Evolutionary conservation across 495 filamentous ascomycete species (phyloP).

Genomic region (Penicillium cosmopolitanum): DNA sequence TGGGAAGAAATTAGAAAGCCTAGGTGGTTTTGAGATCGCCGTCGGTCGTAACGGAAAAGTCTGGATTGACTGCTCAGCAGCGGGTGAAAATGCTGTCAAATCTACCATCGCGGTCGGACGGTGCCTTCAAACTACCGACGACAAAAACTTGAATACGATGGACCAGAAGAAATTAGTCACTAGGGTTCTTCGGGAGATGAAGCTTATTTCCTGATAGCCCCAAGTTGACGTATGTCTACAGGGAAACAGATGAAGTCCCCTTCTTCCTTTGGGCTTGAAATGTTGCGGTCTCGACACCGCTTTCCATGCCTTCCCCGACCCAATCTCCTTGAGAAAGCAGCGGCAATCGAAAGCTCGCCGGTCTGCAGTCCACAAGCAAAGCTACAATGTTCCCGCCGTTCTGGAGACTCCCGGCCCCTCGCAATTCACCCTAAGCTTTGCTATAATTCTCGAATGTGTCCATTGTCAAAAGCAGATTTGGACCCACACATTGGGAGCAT

Average conservation of each 20-base stretch:
- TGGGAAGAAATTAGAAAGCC: constrained; percentile 69
- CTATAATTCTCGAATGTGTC: background rate
- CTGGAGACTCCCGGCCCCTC: background rate
- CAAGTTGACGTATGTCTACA: background rate
- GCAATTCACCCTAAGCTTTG: background rate
- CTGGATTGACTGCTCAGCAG: constrained; percentile 77
- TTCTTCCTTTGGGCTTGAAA: background rate
- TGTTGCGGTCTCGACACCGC: background rate
- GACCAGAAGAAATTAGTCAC: constrained; percentile 82
- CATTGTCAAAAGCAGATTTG: background rate
- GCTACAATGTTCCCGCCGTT: background rate
- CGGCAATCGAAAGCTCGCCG: too few species aligned
- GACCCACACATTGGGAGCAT: background rate
- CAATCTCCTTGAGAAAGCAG: background rate
- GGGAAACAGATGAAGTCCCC: background rate
- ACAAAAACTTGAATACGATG: constrained; percentile 63
- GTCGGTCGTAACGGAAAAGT: constrained; percentile 92
- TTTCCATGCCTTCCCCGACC: background rate
- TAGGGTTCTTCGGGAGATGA: constrained; percentile 60
- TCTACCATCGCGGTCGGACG: constrained; percentile 78
- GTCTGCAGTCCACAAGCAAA: background rate
- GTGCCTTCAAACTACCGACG: constrained; percentile 77
- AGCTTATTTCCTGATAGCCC: constrained; percentile 35
- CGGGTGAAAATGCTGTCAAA: constrained; percentile 56
- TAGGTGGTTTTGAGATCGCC: constrained; percentile 82